phyloP scores from a whole-genome alignment of 805 yeast species.

The Candida fluviatilis region DNA sequence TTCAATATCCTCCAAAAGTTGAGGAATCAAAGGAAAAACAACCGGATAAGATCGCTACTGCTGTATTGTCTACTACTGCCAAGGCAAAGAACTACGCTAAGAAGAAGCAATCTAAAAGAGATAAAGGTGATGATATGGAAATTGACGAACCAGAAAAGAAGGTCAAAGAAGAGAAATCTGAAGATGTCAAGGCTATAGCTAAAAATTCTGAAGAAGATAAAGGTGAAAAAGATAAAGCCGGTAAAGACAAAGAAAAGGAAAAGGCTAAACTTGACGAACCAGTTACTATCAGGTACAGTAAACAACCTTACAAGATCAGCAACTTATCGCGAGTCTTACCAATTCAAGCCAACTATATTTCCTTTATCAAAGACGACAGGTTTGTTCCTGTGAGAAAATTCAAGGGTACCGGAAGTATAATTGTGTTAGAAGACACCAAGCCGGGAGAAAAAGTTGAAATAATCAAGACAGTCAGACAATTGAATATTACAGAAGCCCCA shows the following conservation, averaged over 20 bases:
- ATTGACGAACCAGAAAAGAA: slow-evolving; percentile 25
- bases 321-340: slow-evolving; percentile 90
- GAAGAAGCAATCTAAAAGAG: slow-evolving; percentile 51
- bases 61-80: slow-evolving; percentile 89
- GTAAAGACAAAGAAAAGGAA: slow-evolving; percentile 12
- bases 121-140: slow-evolving; percentile 39
- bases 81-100: slow-evolving; percentile 92
- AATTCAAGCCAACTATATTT: slow-evolving; percentile 75
- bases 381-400: slow-evolving; percentile 80
- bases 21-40: slow-evolving; percentile 77
- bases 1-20: slow-evolving; percentile 85
- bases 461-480: slow-evolving; percentile 82
- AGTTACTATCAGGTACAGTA: slow-evolving; percentile 49
- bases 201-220: not conserved
- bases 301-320: slow-evolving; percentile 63
- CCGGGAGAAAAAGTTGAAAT: slow-evolving; percentile 59
- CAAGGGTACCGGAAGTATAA: slow-evolving; percentile 65
- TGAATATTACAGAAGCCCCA: slow-evolving; percentile 70
- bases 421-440: slow-evolving; percentile 61
- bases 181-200: not conserved
- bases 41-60: slow-evolving; percentile 86
- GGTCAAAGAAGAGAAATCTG: slow-evolving; percentile 14
- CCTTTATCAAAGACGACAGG: slow-evolving; percentile 71
- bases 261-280: slow-evolving; percentile 22
- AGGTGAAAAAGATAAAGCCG: slow-evolving; percentile 8